phyloP scores from a whole-genome alignment of 495 filamentous ascomycete genomes.

The Rostrohypoxylon terebratum region DNA sequence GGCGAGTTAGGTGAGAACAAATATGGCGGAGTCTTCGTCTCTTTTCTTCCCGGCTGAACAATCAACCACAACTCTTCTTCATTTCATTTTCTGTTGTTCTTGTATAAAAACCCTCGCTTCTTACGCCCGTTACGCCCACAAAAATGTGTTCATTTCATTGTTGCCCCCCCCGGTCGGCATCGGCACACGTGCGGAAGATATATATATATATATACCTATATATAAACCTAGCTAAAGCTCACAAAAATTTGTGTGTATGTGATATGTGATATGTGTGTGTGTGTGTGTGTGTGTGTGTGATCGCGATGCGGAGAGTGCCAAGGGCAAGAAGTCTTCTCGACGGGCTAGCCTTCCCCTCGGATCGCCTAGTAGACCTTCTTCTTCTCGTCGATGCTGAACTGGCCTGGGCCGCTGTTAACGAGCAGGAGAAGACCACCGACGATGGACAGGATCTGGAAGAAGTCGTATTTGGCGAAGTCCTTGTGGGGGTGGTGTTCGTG shows the following conservation, averaged over 20 bases:
- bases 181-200: constrained; percentile 31
- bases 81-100: neutral
- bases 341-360: constrained; percentile 2
- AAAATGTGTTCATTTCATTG: constrained; percentile 23
- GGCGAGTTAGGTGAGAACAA: constrained; percentile 5
- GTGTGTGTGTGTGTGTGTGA: constrained; percentile 3
- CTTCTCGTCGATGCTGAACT: constrained; percentile 99
- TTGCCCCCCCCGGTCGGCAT: constrained; percentile 27
- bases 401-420: constrained; percentile 97
- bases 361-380: constrained; percentile 94
- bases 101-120: constrained; percentile 1
- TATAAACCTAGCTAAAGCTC: constrained; percentile 2
- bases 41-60: constrained; percentile 31
- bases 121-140: constrained; percentile 40
- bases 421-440: constrained; percentile 95
- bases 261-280: constrained; percentile 14
- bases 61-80: neutral
- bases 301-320: constrained; percentile 36
- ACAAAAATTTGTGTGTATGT: neutral
- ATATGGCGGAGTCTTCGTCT: neutral
- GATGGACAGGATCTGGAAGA: constrained; percentile 99
- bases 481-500: constrained; percentile 98
- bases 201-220: neutral
- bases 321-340: constrained; percentile 9
- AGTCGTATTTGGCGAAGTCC: constrained; percentile 99